Base-by-base conservation (phyloP, 345 rosid genomes). In the Rhizophora mangle region DNA sequence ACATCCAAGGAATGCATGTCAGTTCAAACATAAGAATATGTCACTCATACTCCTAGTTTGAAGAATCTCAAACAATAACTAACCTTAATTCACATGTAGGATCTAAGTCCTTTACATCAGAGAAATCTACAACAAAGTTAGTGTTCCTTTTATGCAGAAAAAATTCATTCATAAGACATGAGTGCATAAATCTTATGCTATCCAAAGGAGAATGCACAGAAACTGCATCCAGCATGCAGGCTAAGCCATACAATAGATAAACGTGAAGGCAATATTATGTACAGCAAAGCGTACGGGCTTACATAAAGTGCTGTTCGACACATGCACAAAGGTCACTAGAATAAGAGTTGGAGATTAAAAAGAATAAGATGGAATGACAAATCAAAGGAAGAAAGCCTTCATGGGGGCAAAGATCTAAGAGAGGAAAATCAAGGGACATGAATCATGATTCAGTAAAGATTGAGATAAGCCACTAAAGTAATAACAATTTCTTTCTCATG, bases 1-100 rank as follows among this genome's bases (percentile, higher is more conserved):
- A 68, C 69, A 68, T 37, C 30, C 62, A 37, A 57, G 61, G 53
- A 60, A 62, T 67, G 34, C 8, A 46, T 13, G 27, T 9, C 56
- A 39, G 24, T 60, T 69, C 47, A 15, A 54, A 67, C 9, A 52
- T 53, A 31, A 61, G 49, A 46, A 24, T 22, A 65, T 6, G 39
- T 60, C 47, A 8, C 10, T 31, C 20, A 34, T 46, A 53, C 56
- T 27, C 18, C 37, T 47, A 18, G 18, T 13, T 56, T 68, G 69
- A 62, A 36, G 36, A 59, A 5, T 19, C 15, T 22, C 43, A 26
- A 69, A 32, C n/a, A 51, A 59, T 5, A 10, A n/a, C 46, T 58
- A 9, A 26, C 6, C 20, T 26, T 22, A n/a, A 4, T 24, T 26
- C 16, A 47, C 31, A 15, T 10, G 30, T 13, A 29, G 11, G 7